These are phyloP conservation scores for Rosa chinensis DNA, from an alignment of 306 rosid species.

Conservation along the genomic window DNA sequence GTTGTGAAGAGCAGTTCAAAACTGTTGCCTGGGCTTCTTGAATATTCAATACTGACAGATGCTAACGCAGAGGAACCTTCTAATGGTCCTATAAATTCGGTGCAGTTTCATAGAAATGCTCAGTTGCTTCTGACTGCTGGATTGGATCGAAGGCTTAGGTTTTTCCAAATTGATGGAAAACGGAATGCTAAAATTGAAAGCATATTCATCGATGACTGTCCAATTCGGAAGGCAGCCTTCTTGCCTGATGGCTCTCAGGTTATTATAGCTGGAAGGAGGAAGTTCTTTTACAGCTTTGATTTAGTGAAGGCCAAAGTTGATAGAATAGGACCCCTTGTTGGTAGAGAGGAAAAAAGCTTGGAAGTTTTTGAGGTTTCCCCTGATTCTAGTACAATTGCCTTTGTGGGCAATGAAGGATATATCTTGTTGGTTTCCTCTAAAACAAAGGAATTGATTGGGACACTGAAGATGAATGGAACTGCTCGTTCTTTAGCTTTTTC, in stretches of 20 bases:
- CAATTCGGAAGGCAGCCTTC: slow-evolving; percentile 74
- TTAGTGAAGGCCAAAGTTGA: slow-evolving; percentile 75
- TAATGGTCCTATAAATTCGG: slow-evolving; percentile 63
- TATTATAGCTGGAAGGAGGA: slow-evolving; percentile 77
- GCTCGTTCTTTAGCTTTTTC: slow-evolving; percentile 79
- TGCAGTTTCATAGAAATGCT: slow-evolving; percentile 80
- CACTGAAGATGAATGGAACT: slow-evolving; percentile 90
- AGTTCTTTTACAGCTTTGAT: slow-evolving; percentile 76
- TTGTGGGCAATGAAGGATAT: slow-evolving; percentile 88
- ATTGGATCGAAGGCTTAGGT: slow-evolving; percentile 70
- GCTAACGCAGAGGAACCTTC: slow-evolving; percentile 79
- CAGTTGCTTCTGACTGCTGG: slow-evolving; percentile 86
- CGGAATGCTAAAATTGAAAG: slow-evolving; percentile 82
- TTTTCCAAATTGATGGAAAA: slow-evolving; percentile 88
- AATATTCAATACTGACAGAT: slow-evolving; percentile 66
- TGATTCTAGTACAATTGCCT: slow-evolving; percentile 81
- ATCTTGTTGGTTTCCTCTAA: slow-evolving; percentile 82
- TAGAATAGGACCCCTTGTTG: slow-evolving; percentile 84
- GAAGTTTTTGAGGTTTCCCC: slow-evolving; percentile 85
- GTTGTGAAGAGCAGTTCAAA: slow-evolving; percentile 63
- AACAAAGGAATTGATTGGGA: slow-evolving; percentile 78
- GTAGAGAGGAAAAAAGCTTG: slow-evolving; percentile 93
- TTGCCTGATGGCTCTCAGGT: slow-evolving; percentile 92
- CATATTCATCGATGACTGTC: slow-evolving; percentile 82
- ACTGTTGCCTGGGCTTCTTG: slow-evolving; percentile 73